Evolutionary conservation across 305 asterid species (phyloP).

Genomic region (Euphrasia arctica): DNA sequence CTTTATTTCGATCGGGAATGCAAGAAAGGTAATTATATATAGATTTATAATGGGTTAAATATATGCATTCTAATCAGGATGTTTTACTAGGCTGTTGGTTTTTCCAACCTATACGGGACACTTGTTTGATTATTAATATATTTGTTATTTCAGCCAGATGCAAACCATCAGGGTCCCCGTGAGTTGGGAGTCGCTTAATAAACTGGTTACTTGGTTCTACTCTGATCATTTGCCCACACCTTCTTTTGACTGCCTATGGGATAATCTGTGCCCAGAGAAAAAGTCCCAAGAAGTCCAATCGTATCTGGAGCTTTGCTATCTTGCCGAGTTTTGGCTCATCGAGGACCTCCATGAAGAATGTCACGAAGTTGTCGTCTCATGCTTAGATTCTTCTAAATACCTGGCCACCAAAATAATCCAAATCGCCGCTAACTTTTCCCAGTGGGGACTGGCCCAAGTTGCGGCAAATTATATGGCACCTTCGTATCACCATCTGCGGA

Average conservation of each 20-base stretch:
- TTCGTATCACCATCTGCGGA: constrained; percentile 55
- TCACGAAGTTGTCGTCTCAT: constrained; percentile 43
- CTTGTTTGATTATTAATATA: constrained; percentile 8
- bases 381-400: constrained; percentile 51
- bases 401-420: constrained; percentile 59
- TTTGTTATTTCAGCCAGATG: constrained; percentile 49
- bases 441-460: constrained; percentile 63
- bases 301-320: constrained; percentile 83
- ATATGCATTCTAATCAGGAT: background rate
- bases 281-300: constrained; percentile 47
- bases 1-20: constrained; percentile 88
- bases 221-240: constrained; percentile 58
- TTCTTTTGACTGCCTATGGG: constrained; percentile 66
- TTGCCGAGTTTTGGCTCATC: constrained; percentile 82
- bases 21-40: constrained; percentile 68
- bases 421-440: constrained; percentile 62
- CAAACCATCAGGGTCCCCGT: constrained; percentile 61
- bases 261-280: constrained; percentile 48
- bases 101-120: background rate
- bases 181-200: constrained; percentile 70
- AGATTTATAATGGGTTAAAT: constrained; percentile 8
- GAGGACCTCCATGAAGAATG: constrained; percentile 69
- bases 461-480: constrained; percentile 74
- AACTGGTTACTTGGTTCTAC: constrained; percentile 75
- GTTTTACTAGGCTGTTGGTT: background rate